Base-by-base conservation (phyloP, 192 early-diverging fungal species). In the Mortierella alpina region DNA sequence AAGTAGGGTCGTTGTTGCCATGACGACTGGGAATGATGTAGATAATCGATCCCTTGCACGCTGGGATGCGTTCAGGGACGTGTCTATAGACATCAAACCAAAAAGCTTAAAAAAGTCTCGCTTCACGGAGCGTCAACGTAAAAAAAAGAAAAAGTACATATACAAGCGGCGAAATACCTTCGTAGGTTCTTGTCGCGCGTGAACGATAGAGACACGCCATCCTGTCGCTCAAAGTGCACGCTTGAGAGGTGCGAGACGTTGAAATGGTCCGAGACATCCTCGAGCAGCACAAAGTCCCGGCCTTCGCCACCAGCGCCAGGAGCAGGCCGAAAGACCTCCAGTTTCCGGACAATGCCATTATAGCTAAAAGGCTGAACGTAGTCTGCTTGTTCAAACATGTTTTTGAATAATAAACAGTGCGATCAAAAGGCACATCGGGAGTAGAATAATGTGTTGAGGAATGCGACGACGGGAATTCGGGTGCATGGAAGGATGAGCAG, bases 11-110 rank as follows among this genome's bases (percentile, higher is more conserved):
- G 42, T 46, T 47, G 42, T 57, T 67, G 66, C 31, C 31, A 31
- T 31, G 31, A 31, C 31, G 3, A 31, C 31, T 31, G 31, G 66
- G 54, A 2, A 67, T 50, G 53, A 67, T 57, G 18, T 67, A 67
- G 41, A 67, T 67, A 7, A 56, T 67, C 6, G 66, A 46, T 45
- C 42, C 66, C 20, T 57, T 67, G 17, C 42, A 57, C 8, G 66
- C 66, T 12, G 66, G 66, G 54, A 67, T 56, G 42, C 66, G 66
- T n/a, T 67, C 66, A 20, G 66, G 66, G 12, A 67, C 66, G 23
- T 57, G 54, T 46, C 66, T 67, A 67, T n/a, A 2, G 31, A 64
- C 44, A 10, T 4, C 17, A 15, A 39, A 13, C 9, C 22, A 57
- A 47, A 67, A 23, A 47, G 18, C 41, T 13, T 13, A 59, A 59